Base-by-base conservation (phyloP, 2,329 filamentous ascomycete genomes). In the Arachnopeziza araneosa region DNA sequence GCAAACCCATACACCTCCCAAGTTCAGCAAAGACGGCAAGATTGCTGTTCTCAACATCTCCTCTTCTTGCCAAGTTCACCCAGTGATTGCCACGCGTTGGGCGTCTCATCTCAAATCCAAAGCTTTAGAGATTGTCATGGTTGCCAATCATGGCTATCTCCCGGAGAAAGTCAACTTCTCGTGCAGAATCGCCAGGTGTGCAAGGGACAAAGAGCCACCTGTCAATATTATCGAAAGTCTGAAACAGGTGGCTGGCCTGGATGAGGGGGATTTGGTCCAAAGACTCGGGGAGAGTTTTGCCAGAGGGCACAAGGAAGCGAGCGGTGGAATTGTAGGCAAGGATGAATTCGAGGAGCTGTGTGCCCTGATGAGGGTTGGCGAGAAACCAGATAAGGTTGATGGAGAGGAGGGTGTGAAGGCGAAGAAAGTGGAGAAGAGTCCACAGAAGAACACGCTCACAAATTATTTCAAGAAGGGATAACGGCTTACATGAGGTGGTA, bases 81-180 rank as follows among this genome's bases (percentile, higher is more conserved):
- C 85, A 0, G 78, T 89, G 1, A 86, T 89, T 59, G 86, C 86
- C 1, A 87, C 84, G 3, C 76, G 86, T 12, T 89, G 86, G 86
- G 67, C 85, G 0, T 82, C 83, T 0, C 78, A 83, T 63, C 74
- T 89, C 2, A 79, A 79, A 53, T 84, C 82, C 1, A 76, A 80
- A 54, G 80, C 80, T 57, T 75, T 89, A 1, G 81, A 88, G 66
- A 82, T 88, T 1, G 77, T 90, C 8, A 76, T 89, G 65, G 85
- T 85, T 3, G 87, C 86, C 0, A 89, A 90, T 59, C 81, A 85
- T 59, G 85, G 85, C 0, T 89, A 89, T 64, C 69, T 86, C 0
- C 79, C 81, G 0, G 84, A 77, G 1, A 79, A 82, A 70, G 85
- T 89, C 24, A 86, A 88, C 67, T 89, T 89, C 72, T 86, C 83